Evolutionary conservation across 2,329 filamentous ascomycete species (phyloP).

Genomic region (Ilyonectria mors-panacis): DNA sequence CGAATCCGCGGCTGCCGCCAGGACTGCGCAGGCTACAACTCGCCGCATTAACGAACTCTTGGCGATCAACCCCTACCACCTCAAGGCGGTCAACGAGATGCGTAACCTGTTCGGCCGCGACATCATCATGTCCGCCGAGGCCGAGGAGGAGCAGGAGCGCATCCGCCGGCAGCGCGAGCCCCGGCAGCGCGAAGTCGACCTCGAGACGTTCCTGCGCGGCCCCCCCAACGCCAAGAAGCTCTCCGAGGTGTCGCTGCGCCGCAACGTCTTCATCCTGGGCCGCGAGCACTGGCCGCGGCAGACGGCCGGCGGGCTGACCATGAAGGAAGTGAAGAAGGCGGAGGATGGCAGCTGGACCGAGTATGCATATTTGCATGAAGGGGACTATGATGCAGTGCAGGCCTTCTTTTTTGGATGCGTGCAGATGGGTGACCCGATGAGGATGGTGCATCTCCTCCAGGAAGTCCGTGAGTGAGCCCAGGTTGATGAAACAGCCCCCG

Average conservation of each 20-base stretch:
- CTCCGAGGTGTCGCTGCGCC: conserved; percentile 78
- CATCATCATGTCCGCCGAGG: conserved; percentile 68
- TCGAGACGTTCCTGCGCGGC: conserved; percentile 68
- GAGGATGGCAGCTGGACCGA: conserved; percentile 71
- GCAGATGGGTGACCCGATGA: conserved; percentile 86
- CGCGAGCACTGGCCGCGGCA: conserved; percentile 90
- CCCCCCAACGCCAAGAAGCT: conserved; percentile 70
- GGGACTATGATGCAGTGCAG: conserved; percentile 81
- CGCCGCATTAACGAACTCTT: conserved; percentile 60
- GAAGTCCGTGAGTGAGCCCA: conserved; percentile 52
- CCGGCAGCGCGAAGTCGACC: conserved; percentile 67
- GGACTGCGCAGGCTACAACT: conserved; percentile 23
- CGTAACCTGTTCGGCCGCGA: conserved; percentile 71
- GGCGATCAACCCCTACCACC: conserved; percentile 73
- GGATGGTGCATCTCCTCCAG: conserved; percentile 80
- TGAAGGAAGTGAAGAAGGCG: conserved; percentile 71
- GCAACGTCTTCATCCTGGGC: conserved; percentile 88
- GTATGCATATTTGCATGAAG: conserved; percentile 85
- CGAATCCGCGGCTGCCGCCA: conserved; percentile 1
- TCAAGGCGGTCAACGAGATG: conserved; percentile 95
- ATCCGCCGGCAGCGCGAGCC: conserved; percentile 54
- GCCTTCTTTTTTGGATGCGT: conserved; percentile 83
- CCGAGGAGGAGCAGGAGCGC: conserved; percentile 64
- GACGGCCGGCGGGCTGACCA: conserved; percentile 84
- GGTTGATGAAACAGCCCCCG: not conserved